phyloP scores from a whole-genome alignment of 179 eudicot genomes.

The Kewa caespitosa region DNA sequence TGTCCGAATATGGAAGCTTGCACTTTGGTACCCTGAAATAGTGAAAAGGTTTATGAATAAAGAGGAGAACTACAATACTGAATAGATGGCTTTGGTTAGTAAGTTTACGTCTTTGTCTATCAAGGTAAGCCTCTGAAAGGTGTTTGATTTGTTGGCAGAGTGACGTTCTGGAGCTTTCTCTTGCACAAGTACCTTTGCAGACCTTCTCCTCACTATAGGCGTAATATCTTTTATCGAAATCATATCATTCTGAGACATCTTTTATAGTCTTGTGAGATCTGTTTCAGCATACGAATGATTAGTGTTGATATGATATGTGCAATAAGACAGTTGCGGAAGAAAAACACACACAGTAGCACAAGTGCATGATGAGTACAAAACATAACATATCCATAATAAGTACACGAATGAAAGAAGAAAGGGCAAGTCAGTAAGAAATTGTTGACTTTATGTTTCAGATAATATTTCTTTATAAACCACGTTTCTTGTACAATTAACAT shows the following conservation, averaged over 20 bases:
- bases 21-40: background rate
- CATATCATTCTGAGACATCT: background rate
- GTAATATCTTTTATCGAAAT: background rate
- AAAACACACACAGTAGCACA: too few species aligned
- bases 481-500: background rate
- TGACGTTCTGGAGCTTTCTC: background rate
- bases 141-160: background rate
- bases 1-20: background rate
- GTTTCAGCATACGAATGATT: too few species aligned
- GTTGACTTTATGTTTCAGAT: background rate
- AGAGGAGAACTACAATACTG: background rate
- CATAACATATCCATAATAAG: too few species aligned
- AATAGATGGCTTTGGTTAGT: background rate
- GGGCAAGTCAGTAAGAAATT: too few species aligned
- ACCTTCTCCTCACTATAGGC: background rate
- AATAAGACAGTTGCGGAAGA: too few species aligned
- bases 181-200: background rate
- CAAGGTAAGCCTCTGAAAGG: background rate
- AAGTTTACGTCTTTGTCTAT: background rate
- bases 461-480: background rate
- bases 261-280: too few species aligned
- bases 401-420: too few species aligned
- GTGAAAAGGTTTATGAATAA: background rate
- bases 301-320: too few species aligned
- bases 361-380: background rate